phyloP scores from a whole-genome alignment of 2,329 filamentous ascomycete species.

The Fusarium decemcellulare region DNA sequence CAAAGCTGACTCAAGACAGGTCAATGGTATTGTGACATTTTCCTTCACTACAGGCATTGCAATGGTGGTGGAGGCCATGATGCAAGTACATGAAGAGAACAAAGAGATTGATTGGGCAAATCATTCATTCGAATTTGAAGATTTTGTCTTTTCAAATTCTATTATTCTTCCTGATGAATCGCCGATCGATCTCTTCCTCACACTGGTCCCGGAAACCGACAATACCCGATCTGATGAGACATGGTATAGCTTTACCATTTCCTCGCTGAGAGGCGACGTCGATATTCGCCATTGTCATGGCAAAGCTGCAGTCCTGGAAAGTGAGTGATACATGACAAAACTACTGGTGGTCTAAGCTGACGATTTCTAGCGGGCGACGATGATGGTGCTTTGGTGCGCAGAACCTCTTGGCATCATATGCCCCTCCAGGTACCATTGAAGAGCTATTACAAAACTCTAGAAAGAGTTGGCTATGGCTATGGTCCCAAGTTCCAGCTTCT shows the following conservation, averaged over 20 bases:
- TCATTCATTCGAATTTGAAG: constrained; percentile 39
- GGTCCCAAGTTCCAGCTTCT: constrained; percentile 44
- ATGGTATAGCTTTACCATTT: constrained; percentile 44
- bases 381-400: neutral
- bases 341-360: constrained; percentile 6
- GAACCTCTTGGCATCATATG: constrained; percentile 44
- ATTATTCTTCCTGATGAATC: constrained; percentile 43
- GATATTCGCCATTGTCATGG: constrained; percentile 43
- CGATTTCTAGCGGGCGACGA: neutral
- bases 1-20: constrained; percentile 27
- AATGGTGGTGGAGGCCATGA: constrained; percentile 43
- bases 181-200: constrained; percentile 41
- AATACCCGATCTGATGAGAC: constrained; percentile 32
- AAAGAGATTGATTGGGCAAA: constrained; percentile 39
- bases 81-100: constrained; percentile 41
- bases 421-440: constrained; percentile 40
- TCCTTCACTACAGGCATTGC: constrained; percentile 43
- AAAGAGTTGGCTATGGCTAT: constrained; percentile 42
- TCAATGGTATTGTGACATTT: constrained; percentile 42
- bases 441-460: constrained; percentile 43
- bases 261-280: constrained; percentile 41
- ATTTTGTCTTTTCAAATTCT: constrained; percentile 44
- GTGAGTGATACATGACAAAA: constrained; percentile 17
- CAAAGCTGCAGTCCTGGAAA: constrained; percentile 29
- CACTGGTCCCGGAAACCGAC: constrained; percentile 35